A percentile compares a stretch with the other conserved stretches of the same genome.
phyloP scores from a whole-genome alignment of 139 green algal genomes.

The Chlamydomonas schloesseri region DNA sequence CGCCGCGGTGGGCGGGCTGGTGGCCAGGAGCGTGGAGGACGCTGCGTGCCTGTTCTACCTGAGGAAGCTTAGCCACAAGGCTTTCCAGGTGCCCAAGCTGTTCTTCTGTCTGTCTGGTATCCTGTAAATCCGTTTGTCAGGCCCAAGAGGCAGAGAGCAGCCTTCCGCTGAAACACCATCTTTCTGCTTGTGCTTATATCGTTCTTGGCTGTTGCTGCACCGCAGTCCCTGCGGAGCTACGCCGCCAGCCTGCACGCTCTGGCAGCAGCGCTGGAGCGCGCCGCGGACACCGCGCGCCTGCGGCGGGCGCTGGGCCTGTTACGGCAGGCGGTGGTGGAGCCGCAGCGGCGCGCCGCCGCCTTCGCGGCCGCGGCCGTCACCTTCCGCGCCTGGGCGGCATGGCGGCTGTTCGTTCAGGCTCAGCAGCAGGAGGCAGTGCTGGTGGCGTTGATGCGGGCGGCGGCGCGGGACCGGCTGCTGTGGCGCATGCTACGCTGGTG shows the following conservation, averaged over 20 bases:
- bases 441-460: neutral
- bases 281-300: neutral
- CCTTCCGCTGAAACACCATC: no score
- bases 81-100: no score
- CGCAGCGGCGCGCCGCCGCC: neutral
- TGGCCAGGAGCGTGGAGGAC: neutral
- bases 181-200: no score
- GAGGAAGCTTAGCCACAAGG: neutral
- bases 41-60: constrained; percentile 4
- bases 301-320: neutral
- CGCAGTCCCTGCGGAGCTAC: neutral
- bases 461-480: neutral
- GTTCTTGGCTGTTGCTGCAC: no score
- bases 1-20: neutral
- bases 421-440: neutral
- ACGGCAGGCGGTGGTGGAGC: neutral
- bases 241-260: neutral
- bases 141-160: no score
- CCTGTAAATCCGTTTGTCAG: no score
- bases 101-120: no score
- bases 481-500: neutral
- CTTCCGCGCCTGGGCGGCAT: neutral
- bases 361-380: neutral
- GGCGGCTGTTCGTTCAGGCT: neutral
- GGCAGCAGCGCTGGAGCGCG: neutral